Base-by-base conservation (phyloP, 1,284 basidiomycete genomes). In the Leccinum proliferum region DNA sequence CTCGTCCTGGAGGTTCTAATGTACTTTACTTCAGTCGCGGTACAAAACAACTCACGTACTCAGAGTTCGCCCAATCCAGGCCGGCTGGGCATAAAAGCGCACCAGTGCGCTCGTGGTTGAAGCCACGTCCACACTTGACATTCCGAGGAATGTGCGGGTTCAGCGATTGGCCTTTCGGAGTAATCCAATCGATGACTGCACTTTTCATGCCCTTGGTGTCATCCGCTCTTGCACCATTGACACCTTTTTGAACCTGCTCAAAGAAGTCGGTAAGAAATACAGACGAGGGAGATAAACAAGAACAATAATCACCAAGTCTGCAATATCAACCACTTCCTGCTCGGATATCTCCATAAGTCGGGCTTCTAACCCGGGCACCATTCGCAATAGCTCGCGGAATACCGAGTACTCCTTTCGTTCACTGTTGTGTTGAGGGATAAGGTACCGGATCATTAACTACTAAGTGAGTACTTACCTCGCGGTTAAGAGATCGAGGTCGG, bases 181-280 rank as follows among this genome's bases (percentile, higher is more conserved):
- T 59, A 8, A 59, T 59, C 58, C 48, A 59, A 39, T 59, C 35
- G 12, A 59, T 11, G 11, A 59, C 14, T 2, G 32, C 48, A 4
- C 48, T 58, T 46, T 46, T 46, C 43, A 46, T 46, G n/a, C 43
- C 43, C n/a, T 46, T 46, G 43, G 14, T 46, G 11, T 58, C 43
- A 32, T 58, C 57, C 9, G 43, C 62, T 29, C 66, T 53, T 7
- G 63, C 62, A 35, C 62, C 61, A 34, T 60, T 62, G 2, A 37
- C 35, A 37, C 35, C 35, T 37, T 37, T 37, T 5, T 37, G 35
- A 37, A 37, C 60, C 67, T 67, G 34, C 29, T 25, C 50, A 29
- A 10, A 52, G 21, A 32, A 29, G 34, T 37, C 10, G 2, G 34
- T 35, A 35, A 35, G 32, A 34, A 34, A 34, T 9, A 3, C 34